Percentiles rank a stretch among this genome's conserved stretches.
Evolutionary conservation across 164 flowering plant genomes (phyloP).

Genomic region (Liriodendron chinense): DNA sequence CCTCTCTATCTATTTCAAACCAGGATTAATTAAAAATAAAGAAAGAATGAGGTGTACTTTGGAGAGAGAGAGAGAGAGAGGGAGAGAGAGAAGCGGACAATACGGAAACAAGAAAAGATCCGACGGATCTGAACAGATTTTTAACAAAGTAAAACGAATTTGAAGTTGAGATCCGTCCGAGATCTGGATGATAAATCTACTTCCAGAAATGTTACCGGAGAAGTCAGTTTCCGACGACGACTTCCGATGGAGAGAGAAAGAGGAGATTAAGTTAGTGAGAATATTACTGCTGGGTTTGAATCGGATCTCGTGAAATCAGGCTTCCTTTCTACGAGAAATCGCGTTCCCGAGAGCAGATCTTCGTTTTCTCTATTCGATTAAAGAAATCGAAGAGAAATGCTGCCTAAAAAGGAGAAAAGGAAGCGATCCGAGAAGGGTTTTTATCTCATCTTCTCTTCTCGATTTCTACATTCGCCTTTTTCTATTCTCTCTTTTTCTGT

Average conservation of each 20-base stretch:
- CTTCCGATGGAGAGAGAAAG: neutral
- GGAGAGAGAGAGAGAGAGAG: neutral
- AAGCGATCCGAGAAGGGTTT: slow-evolving; percentile 8
- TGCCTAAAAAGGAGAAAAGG: slow-evolving; percentile 10
- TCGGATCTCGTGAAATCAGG: slow-evolving; percentile 8
- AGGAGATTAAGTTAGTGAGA: neutral
- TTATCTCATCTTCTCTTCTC: slow-evolving; percentile 3
- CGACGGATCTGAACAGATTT: neutral
- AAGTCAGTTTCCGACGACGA: neutral
- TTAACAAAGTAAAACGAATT: neutral
- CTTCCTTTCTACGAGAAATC: neutral
- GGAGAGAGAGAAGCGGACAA: neutral
- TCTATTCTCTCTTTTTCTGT: neutral
- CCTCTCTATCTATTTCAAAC: neutral
- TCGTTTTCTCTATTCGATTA: neutral
- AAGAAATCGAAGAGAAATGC: neutral
- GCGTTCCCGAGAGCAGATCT: neutral
- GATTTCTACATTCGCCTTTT: slow-evolving; percentile 11
- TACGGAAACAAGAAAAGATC: neutral
- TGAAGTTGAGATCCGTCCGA: neutral
- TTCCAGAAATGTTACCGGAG: neutral
- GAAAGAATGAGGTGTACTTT: neutral
- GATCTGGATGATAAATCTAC: neutral
- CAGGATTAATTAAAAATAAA: neutral
- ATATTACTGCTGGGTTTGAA: slow-evolving; percentile 1